A percentile compares a stretch with the other conserved stretches of the same genome.
These are phyloP conservation scores for Phytophthora constricta DNA, from an alignment of 352 stramenopile genomes.

Conservation along the genomic window DNA sequence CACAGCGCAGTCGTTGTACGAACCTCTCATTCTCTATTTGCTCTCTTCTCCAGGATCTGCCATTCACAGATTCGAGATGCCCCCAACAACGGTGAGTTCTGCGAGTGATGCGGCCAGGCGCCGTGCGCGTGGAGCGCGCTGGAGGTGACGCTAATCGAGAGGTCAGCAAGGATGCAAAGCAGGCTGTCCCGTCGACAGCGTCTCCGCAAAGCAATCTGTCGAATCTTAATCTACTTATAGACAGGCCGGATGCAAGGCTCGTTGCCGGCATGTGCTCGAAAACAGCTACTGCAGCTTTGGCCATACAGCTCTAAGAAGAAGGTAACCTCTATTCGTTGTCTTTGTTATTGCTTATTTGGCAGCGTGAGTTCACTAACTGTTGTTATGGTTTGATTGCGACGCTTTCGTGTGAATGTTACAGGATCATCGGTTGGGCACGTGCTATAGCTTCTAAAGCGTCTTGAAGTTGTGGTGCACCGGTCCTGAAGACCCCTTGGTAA, in stretches of 20 bases:
- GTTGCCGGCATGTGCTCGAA: neutral
- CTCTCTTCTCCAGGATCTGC: neutral
- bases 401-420: conserved; percentile 13
- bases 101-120: neutral
- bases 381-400: neutral
- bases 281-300: neutral
- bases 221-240: neutral
- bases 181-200: neutral
- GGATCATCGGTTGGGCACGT: conserved; percentile 1
- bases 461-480: conserved; percentile 9
- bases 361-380: neutral
- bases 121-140: neutral
- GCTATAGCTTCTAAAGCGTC: conserved; percentile 17
- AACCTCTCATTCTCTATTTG: neutral
- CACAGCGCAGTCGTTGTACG: neutral
- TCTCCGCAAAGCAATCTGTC: neutral
- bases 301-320: neutral
- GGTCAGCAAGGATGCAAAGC: neutral
- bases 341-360: neutral
- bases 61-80: neutral
- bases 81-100: neutral
- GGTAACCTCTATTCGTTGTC: neutral
- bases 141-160: neutral
- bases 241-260: neutral
- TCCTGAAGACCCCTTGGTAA: conserved; percentile 1